Conservation (phyloP, 345 rosid species). For the Orychophragmus violaceus region DNA sequence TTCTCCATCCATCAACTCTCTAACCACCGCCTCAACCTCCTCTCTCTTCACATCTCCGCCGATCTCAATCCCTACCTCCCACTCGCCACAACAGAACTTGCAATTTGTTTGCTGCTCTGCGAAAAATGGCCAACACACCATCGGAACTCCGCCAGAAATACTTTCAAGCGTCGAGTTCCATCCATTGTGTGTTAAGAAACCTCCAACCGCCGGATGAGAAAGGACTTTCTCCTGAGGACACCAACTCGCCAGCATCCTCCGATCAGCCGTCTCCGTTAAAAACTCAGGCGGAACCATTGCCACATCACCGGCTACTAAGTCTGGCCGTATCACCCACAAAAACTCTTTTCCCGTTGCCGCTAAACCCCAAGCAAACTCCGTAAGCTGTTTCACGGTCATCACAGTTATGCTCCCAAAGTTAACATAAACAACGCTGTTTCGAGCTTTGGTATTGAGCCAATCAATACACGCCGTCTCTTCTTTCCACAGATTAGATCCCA, state of each 20-base stretch:
- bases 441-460: constrained; percentile 27
- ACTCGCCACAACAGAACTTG: constrained; percentile 36
- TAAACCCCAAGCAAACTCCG: constrained; percentile 49
- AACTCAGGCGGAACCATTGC: constrained; percentile 40
- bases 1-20: constrained; percentile 48
- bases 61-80: constrained; percentile 57
- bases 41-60: constrained; percentile 44
- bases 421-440: constrained; percentile 22
- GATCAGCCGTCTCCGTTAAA: constrained; percentile 26
- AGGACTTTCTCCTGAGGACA: constrained; percentile 56
- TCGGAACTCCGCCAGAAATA: constrained; percentile 39
- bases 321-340: constrained; percentile 53
- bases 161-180: constrained; percentile 65
- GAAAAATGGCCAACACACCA: constrained; percentile 60
- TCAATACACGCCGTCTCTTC: constrained; percentile 27
- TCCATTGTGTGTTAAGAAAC: constrained; percentile 53
- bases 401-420: constrained; percentile 24
- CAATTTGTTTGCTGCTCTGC: constrained; percentile 60
- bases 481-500: constrained; percentile 24
- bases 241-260: constrained; percentile 45
- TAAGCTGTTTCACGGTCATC: constrained; percentile 21
- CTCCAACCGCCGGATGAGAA: constrained; percentile 42
- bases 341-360: constrained; percentile 44
- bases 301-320: constrained; percentile 40
- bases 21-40: constrained; percentile 41